A percentile compares a stretch with the other conserved stretches of the same genome.
Evolutionary conservation across 768 basidiomycete genomes (phyloP).

Genomic region (Auricularia auricula-judae): DNA sequence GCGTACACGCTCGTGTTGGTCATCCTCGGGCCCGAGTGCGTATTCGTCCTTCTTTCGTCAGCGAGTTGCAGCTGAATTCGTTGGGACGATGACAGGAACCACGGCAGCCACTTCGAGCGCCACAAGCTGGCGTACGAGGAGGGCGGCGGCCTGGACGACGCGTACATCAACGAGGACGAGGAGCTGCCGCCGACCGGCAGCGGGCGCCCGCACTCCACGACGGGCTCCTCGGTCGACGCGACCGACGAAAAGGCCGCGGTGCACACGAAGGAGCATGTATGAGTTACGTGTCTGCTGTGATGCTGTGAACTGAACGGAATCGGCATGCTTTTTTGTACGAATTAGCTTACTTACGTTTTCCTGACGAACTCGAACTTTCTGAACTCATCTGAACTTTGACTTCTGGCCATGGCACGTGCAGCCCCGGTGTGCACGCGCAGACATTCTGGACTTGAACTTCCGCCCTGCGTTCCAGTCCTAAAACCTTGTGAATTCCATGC

Average conservation of each 20-base stretch:
- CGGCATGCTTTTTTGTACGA: not conserved
- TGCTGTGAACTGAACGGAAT: not conserved
- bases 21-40: conserved; percentile 69
- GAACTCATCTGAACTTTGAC: no score
- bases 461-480: no score
- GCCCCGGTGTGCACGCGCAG: no score
- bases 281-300: not conserved
- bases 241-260: not conserved
- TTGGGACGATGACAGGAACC: conserved; percentile 34
- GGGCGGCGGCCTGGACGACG: conserved; percentile 47
- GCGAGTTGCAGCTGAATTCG: not conserved
- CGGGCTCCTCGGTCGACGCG: not conserved
- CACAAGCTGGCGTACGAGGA: conserved; percentile 70
- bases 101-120: conserved; percentile 76
- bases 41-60: conserved; percentile 8
- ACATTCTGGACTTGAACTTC: no score
- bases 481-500: no score
- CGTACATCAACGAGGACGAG: conserved; percentile 18
- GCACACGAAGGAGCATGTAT: not conserved
- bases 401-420: no score
- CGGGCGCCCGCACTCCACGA: not conserved
- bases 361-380: no score
- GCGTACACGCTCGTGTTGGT: conserved; percentile 68
- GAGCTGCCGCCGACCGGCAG: not conserved
- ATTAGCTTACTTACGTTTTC: not conserved